A percentile compares a stretch with the other conserved stretches of the same genome.
phyloP scores from a whole-genome alignment of 2,329 filamentous ascomycete genomes.

The Colletotrichum sp. region DNA sequence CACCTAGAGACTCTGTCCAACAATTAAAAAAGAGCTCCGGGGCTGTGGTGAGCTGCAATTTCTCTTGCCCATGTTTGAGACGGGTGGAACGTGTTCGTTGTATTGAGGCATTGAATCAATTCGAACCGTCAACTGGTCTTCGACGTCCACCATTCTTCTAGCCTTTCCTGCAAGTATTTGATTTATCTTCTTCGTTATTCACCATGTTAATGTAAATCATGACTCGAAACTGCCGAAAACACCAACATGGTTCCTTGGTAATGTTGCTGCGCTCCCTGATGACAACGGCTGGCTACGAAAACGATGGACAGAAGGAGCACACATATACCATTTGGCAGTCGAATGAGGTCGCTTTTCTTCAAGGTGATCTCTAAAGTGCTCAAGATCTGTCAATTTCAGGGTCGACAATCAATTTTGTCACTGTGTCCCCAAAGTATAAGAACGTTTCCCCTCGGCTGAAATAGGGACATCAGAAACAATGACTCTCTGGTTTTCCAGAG shows the following conservation, averaged over 20 bases:
- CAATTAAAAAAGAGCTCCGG: no score
- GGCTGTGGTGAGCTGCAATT: no score
- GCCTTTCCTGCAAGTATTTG: neutral
- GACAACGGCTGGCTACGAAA: neutral
- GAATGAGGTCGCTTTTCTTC: neutral
- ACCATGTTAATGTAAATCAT: fast-evolving
- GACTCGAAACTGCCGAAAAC: fast-evolving
- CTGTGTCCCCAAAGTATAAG: neutral
- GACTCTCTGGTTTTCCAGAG: no score
- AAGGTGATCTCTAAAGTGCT: neutral
- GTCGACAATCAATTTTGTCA: neutral
- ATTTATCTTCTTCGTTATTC: fast-evolving
- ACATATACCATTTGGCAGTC: neutral
- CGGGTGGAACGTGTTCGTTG: neutral
- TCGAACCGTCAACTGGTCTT: neutral
- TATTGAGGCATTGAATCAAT: fast-evolving
- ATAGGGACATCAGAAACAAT: neutral
- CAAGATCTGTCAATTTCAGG: neutral
- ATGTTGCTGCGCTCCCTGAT: fast-evolving
- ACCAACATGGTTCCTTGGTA: neutral
- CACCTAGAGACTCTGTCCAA: no score
- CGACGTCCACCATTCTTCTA: neutral
- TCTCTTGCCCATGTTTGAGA: no score
- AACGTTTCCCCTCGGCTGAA: neutral
- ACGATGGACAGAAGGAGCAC: fast-evolving